phyloP scores from a whole-genome alignment of 108 stramenopile genomes.

The Skeletonema costatum region DNA sequence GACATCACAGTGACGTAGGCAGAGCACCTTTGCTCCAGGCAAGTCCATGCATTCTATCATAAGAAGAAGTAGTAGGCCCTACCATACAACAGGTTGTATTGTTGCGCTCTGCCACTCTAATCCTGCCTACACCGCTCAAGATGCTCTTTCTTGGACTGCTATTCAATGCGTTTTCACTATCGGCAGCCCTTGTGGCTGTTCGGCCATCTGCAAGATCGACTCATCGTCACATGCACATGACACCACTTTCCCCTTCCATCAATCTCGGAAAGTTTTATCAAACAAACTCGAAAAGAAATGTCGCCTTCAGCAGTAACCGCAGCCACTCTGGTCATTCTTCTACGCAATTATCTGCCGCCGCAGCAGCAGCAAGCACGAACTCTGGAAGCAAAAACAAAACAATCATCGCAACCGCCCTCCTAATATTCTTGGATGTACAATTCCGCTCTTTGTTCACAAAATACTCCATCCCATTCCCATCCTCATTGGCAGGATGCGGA shows the following conservation, averaged over 20 bases:
- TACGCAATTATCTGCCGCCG: neutral
- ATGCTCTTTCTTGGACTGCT: neutral
- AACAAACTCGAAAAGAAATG: neutral
- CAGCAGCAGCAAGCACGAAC: neutral
- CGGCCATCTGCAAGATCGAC: neutral
- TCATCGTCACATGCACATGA: neutral
- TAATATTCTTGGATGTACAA: conserved; percentile 54
- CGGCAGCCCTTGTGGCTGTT: neutral
- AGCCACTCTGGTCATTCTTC: neutral
- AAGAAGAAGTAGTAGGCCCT: too few relatives aligned
- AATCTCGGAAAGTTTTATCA: neutral
- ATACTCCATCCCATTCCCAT: conserved; percentile 44
- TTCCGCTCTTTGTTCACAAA: conserved; percentile 58
- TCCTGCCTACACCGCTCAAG: neutral
- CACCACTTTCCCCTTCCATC: neutral
- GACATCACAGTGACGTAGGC: too few relatives aligned
- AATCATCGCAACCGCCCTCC: conserved; percentile 38
- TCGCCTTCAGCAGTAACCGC: neutral
- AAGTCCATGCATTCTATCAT: too few relatives aligned
- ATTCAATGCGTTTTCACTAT: neutral
- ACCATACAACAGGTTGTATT: too few relatives aligned
- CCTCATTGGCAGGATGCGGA: conserved; percentile 49
- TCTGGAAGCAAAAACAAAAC: neutral
- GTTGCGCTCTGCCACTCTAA: neutral
- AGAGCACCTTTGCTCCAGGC: too few relatives aligned